phyloP scores from a whole-genome alignment of 2,329 filamentous ascomycete species.

The Verruconis gallopava region DNA sequence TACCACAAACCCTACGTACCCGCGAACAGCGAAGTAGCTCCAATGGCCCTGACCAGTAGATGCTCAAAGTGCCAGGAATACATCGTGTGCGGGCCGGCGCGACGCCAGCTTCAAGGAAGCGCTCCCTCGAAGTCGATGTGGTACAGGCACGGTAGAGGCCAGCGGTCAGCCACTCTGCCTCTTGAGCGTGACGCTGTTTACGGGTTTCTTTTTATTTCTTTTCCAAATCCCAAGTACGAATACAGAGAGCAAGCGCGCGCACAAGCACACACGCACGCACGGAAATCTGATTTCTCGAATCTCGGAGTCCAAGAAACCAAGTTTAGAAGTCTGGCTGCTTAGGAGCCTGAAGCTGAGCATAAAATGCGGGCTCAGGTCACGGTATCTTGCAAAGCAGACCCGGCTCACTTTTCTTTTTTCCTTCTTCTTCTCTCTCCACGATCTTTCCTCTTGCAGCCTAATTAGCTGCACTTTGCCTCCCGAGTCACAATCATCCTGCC shows the following conservation, averaged over 20 bases:
- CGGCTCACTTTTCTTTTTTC: too few species aligned
- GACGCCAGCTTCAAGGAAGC: background rate
- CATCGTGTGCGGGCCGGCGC: background rate
- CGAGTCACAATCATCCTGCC: background rate
- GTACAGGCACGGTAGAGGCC: too few species aligned
- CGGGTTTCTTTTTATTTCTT: too few species aligned
- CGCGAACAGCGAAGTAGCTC: background rate
- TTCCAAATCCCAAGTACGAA: background rate
- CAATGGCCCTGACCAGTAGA: background rate
- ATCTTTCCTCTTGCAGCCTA: background rate
- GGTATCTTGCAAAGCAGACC: background rate
- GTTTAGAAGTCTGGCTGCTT: background rate
- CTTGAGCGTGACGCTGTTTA: too few species aligned
- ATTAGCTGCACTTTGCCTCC: background rate
- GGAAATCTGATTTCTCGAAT: background rate
- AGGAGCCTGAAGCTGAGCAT: background rate
- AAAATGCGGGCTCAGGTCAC: background rate
- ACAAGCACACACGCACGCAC: background rate
- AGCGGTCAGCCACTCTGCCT: too few species aligned
- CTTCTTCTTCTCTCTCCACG: background rate
- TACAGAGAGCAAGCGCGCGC: background rate
- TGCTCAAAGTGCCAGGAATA: background rate
- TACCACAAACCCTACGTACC: background rate
- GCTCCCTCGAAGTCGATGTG: too few species aligned
- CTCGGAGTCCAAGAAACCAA: too few species aligned